Percentiles rank a stretch among this genome's conserved stretches.
These are phyloP conservation scores for Orbilia javanica DNA, from an alignment of 2,329 filamentous ascomycete species.

Conservation along the genomic window DNA sequence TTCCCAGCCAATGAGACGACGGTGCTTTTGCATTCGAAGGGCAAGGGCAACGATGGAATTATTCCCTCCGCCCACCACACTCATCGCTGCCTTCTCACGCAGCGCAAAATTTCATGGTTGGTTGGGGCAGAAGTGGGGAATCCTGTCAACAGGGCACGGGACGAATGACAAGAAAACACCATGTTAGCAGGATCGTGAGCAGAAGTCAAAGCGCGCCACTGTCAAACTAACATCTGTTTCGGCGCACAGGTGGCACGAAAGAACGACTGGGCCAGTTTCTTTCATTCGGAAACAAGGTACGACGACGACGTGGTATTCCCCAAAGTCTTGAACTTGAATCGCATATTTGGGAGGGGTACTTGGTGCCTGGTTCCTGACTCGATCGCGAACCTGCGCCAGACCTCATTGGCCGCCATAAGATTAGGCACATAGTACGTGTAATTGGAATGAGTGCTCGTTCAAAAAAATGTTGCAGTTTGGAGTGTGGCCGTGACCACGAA, in stretches of 20 bases:
- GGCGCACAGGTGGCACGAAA: conserved; percentile 33
- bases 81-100: conserved; percentile 40
- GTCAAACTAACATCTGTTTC: conserved; percentile 42
- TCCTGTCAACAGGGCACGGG: conserved; percentile 29
- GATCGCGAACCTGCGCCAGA: neutral
- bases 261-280: conserved; percentile 28
- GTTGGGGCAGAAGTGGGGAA: conserved; percentile 12
- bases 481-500: neutral
- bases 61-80: conserved; percentile 23
- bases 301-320: conserved; percentile 9
- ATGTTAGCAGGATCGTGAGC: conserved; percentile 43
- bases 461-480: conserved; percentile 8
- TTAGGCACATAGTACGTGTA: conserved; percentile 13
- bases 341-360: conserved; percentile 15
- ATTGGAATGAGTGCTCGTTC: conserved; percentile 5
- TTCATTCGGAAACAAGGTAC: conserved; percentile 3
- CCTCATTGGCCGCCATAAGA: conserved; percentile 18
- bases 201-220: conserved; percentile 42
- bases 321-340: conserved; percentile 35
- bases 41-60: conserved; percentile 37
- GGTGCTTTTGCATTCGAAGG: conserved; percentile 29
- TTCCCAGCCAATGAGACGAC: conserved; percentile 32
- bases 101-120: conserved; percentile 47
- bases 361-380: conserved; percentile 31
- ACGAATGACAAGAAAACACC: conserved; percentile 41